Conservation (phyloP, 257 asterid genomes). For the Solanum chilense region DNA sequence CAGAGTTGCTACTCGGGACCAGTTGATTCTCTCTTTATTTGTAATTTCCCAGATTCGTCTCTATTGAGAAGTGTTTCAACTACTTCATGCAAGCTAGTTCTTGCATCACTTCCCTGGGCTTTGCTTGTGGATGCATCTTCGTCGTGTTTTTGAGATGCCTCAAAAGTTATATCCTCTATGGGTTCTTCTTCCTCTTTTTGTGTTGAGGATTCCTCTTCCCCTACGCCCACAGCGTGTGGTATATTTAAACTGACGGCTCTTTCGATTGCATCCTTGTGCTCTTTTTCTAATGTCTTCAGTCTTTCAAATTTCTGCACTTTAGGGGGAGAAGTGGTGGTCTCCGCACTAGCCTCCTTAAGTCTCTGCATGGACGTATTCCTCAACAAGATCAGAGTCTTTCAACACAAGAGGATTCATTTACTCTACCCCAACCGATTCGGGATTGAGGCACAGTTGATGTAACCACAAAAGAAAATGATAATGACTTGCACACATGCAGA, state of each 20-base stretch:
- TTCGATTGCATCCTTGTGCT: constrained; percentile 89
- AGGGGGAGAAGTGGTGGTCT: constrained; percentile 53
- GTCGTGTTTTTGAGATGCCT: constrained; percentile 7
- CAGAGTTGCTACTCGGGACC: not conserved
- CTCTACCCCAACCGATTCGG: not conserved
- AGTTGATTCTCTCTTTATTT: not conserved
- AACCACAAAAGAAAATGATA: not conserved
- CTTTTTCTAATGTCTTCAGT: constrained; percentile 58
- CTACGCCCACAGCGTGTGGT: constrained; percentile 53
- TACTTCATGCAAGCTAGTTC: constrained; percentile 60
- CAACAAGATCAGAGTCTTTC: not conserved
- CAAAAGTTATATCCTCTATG: constrained; percentile 13
- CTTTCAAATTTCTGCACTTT: constrained; percentile 50
- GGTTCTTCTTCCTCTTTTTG: constrained; percentile 11
- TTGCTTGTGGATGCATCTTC: constrained; percentile 12
- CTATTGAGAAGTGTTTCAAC: constrained; percentile 52
- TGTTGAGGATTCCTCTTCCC: constrained; percentile 11
- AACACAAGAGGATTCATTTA: not conserved
- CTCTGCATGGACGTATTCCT: constrained; percentile 22
- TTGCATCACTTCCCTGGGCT: constrained; percentile 10
- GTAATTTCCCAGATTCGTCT: constrained; percentile 29
- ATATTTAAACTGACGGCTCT: constrained; percentile 87
- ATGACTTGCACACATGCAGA: not conserved
- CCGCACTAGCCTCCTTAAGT: constrained; percentile 32
- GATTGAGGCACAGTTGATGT: not conserved